These are phyloP conservation scores for Massarina eburnea DNA, from an alignment of 2,329 filamentous ascomycete species.

Conservation along the genomic window DNA sequence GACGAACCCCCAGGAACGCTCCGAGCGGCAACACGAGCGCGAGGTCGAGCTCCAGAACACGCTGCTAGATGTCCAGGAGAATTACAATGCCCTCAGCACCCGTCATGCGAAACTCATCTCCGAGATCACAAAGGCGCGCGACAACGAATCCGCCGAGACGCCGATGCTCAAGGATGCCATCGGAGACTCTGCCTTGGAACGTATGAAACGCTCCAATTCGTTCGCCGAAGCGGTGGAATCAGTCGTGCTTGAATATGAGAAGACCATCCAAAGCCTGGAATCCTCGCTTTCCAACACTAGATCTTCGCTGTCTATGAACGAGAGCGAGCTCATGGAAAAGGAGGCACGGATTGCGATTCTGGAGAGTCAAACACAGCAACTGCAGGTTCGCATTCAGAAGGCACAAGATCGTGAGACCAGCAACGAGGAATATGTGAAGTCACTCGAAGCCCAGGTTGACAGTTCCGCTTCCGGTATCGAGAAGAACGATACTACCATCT, in stretches of 20 bases:
- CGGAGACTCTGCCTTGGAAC: constrained; percentile 79
- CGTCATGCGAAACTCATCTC: constrained; percentile 95
- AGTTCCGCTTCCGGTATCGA: constrained; percentile 90
- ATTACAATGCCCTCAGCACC: constrained; percentile 86
- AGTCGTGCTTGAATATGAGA: constrained; percentile 96
- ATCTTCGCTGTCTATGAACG: constrained; percentile 77
- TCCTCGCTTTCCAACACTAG: constrained; percentile 88
- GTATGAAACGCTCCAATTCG: constrained; percentile 90
- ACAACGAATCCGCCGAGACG: constrained; percentile 61
- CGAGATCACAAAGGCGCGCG: constrained; percentile 84
- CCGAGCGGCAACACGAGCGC: constrained; percentile 78
- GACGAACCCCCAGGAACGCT: constrained; percentile 64
- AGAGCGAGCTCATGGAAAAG: constrained; percentile 85
- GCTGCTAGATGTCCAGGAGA: constrained; percentile 88
- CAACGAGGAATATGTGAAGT: constrained; percentile 90
- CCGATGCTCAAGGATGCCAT: constrained; percentile 62
- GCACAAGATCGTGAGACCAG: constrained; percentile 86
- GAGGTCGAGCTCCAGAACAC: constrained; percentile 93
- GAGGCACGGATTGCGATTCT: constrained; percentile 92
- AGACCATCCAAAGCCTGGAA: constrained; percentile 93
- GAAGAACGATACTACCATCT: constrained; percentile 81
- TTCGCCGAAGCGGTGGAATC: constrained; percentile 96
- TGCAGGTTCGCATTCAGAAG: constrained; percentile 89
- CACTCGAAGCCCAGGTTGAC: constrained; percentile 87
- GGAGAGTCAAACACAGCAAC: constrained; percentile 87